Evolutionary conservation across 2,329 filamentous ascomycete species (phyloP), one percentile per base, ranked within the genome.

Genomic region (Pseudogymnoascus sp.): DNA sequence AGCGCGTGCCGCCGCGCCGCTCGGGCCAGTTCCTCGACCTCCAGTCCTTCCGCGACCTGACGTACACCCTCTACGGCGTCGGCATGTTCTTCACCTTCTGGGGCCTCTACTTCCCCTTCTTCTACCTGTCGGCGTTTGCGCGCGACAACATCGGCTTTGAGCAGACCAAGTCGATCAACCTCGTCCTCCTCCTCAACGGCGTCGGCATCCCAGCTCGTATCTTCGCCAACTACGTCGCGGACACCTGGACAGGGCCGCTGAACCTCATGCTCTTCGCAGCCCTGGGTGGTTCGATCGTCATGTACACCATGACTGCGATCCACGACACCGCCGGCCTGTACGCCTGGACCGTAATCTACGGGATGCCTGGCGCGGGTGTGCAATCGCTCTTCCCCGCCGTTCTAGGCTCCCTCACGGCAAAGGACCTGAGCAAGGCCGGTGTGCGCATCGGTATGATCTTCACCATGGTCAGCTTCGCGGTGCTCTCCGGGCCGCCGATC

Each of bases 371-470:
- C 1, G 80, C 79, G 0, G 79, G 76, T 0, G 77, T 84, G 6
- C 81, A 84, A 68, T 76, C 76, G 0, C 71, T 85, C 2, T 83
- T 84, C 65, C 82, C 82, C 0, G 79, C 79, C 0, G 79, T 78
- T 0, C 64, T 83, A 29, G 77, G 76, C 40, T 80, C 77, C 60
- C 71, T 85, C 64, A 83, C 80, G 0, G 77, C 76, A 0, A 44
- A 37, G 21, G 80, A 85, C 68, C 64, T 83, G 64, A 78, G 77
- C 65, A 83, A 82, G 70, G 74, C 75, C 4, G 83, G 83, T 0
- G 78, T 81, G n/a, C 74, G 82, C n/a, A 81, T 83, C 72, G 82
- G 83, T 1, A 82, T 84, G 79, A 77, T 80, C 4, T 79, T 85
- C 60, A 70, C 76, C 21, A 77, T 83, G 62, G 77, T 83, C 17